Evolutionary conservation across 805 yeast species (phyloP), one percentile per base, ranked within the genome.

Genomic region (Sungouiozyma intestinalis): DNA sequence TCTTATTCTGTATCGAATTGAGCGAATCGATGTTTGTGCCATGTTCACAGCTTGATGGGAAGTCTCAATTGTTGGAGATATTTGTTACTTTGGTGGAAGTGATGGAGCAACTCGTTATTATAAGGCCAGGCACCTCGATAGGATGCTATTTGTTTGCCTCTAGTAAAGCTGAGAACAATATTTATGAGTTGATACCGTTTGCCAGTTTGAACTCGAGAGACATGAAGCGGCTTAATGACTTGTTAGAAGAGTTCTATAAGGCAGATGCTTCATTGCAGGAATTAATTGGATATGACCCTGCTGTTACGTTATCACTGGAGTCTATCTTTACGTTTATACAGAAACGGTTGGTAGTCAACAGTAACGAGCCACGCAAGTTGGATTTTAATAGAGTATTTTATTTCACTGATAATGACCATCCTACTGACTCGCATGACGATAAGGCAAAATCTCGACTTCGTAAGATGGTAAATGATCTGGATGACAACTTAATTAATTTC

Each of bases 321-420:
- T 58, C 60, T 6, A 66, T 79, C 7, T 65, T 86, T 36, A 67
- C 66, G 29, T 65, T 66, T 17, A 61, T 80, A 7, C 71, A 76
- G 41, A 79, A 76, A 41, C 80, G 77, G 45, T 78, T 82, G 46
- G 53, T 64, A 14, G 56, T 65, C 32, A 57, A 60, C 3, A 65
- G 65, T 15, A 57, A 58, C 13, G 63, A 54, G 31, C 73, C 71
- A 34, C 66, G 63, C 40, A 55, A 57, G 18, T 80, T 71, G 56
- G 74, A 75, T 39, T 70, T 69, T 36, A 75, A 73, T 48, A 78
- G 81, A 51, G 62, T 85, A 3, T 72, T 85, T 48, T 63, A 86
- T 54, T 75, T 87, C 53, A 85, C 95, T 0, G 82, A 80, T 55
- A 77, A 81, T 55, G 92, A 82, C 49, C 62, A 61, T 37, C 97